Evolutionary conservation across 345 rosid genomes (phyloP).

Genomic region (Eucalyptus urophylla): DNA sequence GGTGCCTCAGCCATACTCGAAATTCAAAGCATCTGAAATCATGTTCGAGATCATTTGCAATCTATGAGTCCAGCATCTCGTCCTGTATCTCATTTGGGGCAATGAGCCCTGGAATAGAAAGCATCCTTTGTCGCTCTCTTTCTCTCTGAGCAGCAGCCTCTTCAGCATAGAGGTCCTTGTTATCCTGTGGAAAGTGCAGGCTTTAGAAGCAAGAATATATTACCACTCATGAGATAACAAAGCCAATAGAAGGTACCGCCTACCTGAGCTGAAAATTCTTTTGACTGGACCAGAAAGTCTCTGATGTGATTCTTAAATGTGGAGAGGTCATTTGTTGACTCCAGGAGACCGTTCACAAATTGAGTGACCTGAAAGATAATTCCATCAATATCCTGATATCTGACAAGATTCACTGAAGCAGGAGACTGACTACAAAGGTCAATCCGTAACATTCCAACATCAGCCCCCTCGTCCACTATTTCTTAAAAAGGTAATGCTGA

Average conservation of each 20-base stretch:
- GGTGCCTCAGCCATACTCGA: neutral
- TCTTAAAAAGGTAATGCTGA: neutral
- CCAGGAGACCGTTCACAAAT: slow-evolving; percentile 77
- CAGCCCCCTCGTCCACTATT: neutral
- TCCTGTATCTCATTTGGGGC: slow-evolving; percentile 73
- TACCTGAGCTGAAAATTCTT: slow-evolving; percentile 86
- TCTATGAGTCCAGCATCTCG: slow-evolving; percentile 73
- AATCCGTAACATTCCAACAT: neutral
- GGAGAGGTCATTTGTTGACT: slow-evolving; percentile 74
- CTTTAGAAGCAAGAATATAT: neutral
- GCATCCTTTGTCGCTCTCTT: slow-evolving; percentile 63
- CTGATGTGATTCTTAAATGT: slow-evolving; percentile 79
- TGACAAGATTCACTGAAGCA: neutral
- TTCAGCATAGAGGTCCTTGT: slow-evolving; percentile 72
- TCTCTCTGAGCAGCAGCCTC: slow-evolving; percentile 73
- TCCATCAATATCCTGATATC: neutral
- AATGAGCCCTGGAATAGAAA: slow-evolving; percentile 64
- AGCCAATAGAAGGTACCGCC: neutral
- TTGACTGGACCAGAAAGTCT: slow-evolving; percentile 89
- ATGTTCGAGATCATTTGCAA: neutral
- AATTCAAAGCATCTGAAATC: slow-evolving; percentile 2
- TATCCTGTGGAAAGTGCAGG: slow-evolving; percentile 29
- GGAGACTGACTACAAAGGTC: neutral
- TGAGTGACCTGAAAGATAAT: slow-evolving; percentile 54
- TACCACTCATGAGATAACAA: neutral